A percentile compares a stretch with the other conserved stretches of the same genome.
phyloP scores from a whole-genome alignment of 495 filamentous ascomycete genomes.

The Venustampulla echinocandica region DNA sequence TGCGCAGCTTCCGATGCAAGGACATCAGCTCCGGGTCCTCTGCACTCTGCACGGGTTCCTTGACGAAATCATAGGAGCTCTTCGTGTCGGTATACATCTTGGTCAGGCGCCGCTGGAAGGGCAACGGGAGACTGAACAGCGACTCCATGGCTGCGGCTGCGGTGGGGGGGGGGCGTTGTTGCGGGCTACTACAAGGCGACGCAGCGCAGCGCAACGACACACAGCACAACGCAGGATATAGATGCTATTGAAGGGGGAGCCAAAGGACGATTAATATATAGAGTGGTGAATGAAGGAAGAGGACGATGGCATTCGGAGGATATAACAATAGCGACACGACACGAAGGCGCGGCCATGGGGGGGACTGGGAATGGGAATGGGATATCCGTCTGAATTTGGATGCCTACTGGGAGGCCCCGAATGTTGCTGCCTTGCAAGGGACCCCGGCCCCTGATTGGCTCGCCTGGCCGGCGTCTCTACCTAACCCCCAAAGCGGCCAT shows the following conservation, averaged over 20 bases:
- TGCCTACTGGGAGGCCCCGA: conserved; percentile 11
- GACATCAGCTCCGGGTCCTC: conserved; percentile 48
- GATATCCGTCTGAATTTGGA: conserved; percentile 9
- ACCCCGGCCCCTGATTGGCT: background rate
- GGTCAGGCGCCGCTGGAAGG: conserved; percentile 64
- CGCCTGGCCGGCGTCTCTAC: too few relatives aligned
- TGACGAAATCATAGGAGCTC: conserved; percentile 74
- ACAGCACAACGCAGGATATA: background rate
- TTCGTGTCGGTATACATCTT: conserved; percentile 92
- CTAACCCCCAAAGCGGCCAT: too few relatives aligned
- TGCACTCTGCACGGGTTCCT: conserved; percentile 54
- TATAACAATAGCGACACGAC: background rate
- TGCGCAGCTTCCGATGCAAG: conserved; percentile 48
- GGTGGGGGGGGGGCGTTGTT: too few relatives aligned
- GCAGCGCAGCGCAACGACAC: background rate
- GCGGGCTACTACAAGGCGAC: too few relatives aligned
- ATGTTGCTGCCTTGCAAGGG: conserved; percentile 16
- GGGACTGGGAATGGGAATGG: too few relatives aligned
- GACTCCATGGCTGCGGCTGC: conserved; percentile 20
- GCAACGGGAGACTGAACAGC: conserved; percentile 30
- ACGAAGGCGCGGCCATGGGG: too few relatives aligned
- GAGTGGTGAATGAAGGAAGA: background rate
- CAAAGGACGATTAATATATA: background rate
- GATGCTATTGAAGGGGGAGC: background rate
- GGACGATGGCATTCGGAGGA: too few relatives aligned